Evolutionary conservation across 176 grass and related monocot genomes (phyloP), one percentile per base, ranked within the genome.

Genomic region (Neostapfia colusana): DNA sequence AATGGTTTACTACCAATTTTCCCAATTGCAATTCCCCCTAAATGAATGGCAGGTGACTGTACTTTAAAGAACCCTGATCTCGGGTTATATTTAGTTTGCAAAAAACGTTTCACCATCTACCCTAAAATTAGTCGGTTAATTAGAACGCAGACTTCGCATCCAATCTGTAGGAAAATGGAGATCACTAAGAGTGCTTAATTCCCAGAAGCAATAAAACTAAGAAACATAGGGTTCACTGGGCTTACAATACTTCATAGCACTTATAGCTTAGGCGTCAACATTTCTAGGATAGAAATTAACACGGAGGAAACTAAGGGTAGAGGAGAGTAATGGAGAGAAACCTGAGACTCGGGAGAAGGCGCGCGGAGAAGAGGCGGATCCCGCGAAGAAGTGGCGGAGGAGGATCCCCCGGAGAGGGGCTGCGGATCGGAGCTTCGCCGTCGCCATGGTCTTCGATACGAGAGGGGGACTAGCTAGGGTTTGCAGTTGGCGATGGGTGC

Each of bases 381-480:
- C 80, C 13, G 18, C 59, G 14, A 80, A 79, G 53, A 65, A 63
- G 75, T 75, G 74, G 53, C 53, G 69, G 85, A 63, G 35, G 35
- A 83, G 81, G 59, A 54, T 21, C 28, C 54, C 70, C 13, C 81
- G 81, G 16, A 88, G 81, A 21, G 75, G 69, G 76, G 63, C 73
- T 36, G 81, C 63, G 28, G 76, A 88, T 84, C 81, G 76, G 26
- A 80, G 63, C 65, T 65, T 81, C 81, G 86, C 81, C 81, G 63
- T 82, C 67, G 85, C 72, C 74, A 78, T 87, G 74, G 65, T 45
- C 27, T 50, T 66, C 53, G 75, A 51, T 70, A 44, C 50, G 69
- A 9, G 49, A 9, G 10, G 3, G 23, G 79, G 20, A 14, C 16
- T 43, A 45, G 64, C 56, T 84, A 88, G 86, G 86, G 86, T 84